These are phyloP conservation scores for Thelonectria olida DNA, from an alignment of 2,329 filamentous ascomycete genomes.

Conservation along the genomic window DNA sequence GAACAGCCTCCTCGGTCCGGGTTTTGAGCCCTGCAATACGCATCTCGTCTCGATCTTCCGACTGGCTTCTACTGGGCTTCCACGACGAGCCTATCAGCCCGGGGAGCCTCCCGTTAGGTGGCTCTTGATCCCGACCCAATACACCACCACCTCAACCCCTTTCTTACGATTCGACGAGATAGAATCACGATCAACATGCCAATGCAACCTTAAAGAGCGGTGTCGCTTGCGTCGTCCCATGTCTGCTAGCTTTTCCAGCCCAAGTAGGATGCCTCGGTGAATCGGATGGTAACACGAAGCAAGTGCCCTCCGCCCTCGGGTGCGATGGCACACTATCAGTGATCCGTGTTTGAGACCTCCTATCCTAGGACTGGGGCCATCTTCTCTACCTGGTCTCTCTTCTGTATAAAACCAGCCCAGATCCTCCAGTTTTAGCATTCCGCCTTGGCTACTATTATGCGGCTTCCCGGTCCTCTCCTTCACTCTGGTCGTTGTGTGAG, in stretches of 20 bases:
- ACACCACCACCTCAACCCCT: constrained; percentile 3
- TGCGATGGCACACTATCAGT: neutral
- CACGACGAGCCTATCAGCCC: neutral
- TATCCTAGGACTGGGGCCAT: neutral
- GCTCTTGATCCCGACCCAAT: constrained; percentile 1
- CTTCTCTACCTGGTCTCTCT: neutral
- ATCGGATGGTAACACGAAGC: neutral
- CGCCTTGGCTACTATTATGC: neutral
- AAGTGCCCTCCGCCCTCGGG: neutral
- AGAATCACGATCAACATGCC: neutral
- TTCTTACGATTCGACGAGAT: constrained; percentile 1
- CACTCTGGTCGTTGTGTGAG: neutral
- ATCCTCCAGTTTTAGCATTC: neutral
- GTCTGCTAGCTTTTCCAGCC: neutral
- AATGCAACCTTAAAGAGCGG: neutral
- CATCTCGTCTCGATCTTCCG: neutral
- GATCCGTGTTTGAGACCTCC: neutral
- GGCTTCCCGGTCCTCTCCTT: neutral
- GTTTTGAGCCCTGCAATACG: neutral
- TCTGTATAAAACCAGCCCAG: neutral
- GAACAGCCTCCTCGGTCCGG: neutral
- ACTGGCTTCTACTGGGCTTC: neutral
- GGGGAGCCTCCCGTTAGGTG: neutral
- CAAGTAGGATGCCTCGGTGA: neutral
- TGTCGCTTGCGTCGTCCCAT: neutral